Conservation (phyloP, 2,329 filamentous ascomycete species). For the Metarhizium album region DNA sequence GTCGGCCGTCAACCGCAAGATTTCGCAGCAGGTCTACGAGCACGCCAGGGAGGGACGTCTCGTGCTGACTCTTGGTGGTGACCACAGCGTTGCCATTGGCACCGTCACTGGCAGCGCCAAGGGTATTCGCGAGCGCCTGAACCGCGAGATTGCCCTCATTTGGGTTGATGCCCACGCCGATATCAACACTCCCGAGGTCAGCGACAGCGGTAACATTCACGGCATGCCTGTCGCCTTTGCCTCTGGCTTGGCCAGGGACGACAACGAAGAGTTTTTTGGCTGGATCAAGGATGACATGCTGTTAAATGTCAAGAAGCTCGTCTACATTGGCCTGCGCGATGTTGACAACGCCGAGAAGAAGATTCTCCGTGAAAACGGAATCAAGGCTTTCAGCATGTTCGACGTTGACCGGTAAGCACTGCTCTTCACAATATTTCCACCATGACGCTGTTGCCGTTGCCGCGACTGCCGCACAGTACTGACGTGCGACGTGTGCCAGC, state of each 20-base stretch:
- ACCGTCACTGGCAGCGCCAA: slow-evolving; percentile 80
- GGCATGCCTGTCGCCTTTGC: slow-evolving; percentile 95
- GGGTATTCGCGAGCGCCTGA: slow-evolving; percentile 73
- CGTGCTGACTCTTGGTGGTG: slow-evolving; percentile 86
- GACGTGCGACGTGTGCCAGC: slow-evolving; percentile 29
- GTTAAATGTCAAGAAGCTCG: slow-evolving; percentile 69
- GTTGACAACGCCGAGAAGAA: slow-evolving; percentile 91
- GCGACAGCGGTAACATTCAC: slow-evolving; percentile 86
- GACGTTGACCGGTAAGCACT: slow-evolving; percentile 72
- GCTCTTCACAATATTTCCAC: background rate
- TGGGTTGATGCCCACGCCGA: slow-evolving; percentile 98
- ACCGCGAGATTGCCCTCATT: slow-evolving; percentile 81
- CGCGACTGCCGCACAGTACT: background rate
- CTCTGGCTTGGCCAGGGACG: slow-evolving; percentile 70
- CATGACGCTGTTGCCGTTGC: background rate
- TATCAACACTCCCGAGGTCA: slow-evolving; percentile 92
- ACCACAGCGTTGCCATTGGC: slow-evolving; percentile 94
- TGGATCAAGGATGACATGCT: slow-evolving; percentile 71
- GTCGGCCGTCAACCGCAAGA: slow-evolving; percentile 69
- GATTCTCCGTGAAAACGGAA: slow-evolving; percentile 75
- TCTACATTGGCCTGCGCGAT: slow-evolving; percentile 92
- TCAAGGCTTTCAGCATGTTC: slow-evolving; percentile 98
- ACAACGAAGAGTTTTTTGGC: slow-evolving; percentile 71
- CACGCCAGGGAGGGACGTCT: slow-evolving; percentile 76
- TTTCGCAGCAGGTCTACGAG: slow-evolving; percentile 76